Evolutionary conservation across 2,329 filamentous ascomycete genomes (phyloP).

Genomic region (Celoporthe dispersa): DNA sequence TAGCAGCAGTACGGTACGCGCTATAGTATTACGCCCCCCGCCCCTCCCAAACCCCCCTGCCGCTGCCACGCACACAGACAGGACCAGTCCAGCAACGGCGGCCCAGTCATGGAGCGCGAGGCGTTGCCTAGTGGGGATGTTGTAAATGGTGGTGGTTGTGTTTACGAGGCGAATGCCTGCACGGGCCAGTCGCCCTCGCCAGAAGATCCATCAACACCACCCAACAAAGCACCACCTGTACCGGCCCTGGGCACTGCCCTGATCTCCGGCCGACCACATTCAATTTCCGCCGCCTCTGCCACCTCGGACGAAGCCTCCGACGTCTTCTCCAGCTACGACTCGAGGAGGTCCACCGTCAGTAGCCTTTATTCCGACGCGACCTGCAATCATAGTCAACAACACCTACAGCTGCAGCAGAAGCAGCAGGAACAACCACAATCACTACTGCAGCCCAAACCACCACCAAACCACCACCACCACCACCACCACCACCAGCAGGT

Average conservation of each 20-base stretch:
- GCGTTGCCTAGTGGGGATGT: conserved; percentile 13
- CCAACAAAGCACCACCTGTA: conserved; percentile 18
- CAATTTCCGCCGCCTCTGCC: conserved; percentile 32
- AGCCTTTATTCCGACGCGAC: conserved; percentile 34
- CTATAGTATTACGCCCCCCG: neutral
- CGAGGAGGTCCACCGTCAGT: conserved; percentile 39
- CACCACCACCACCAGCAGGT: neutral
- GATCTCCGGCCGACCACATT: conserved; percentile 15
- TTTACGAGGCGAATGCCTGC: conserved; percentile 5
- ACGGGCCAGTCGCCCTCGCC: neutral
- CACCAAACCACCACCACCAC: neutral
- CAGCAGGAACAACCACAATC: conserved; percentile 21
- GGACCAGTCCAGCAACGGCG: neutral
- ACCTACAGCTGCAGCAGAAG: conserved; percentile 22
- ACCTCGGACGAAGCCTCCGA: conserved; percentile 37
- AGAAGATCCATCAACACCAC: conserved; percentile 17
- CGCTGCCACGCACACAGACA: neutral
- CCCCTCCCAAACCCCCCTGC: neutral
- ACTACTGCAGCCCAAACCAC: conserved; percentile 7
- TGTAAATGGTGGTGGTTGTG: conserved; percentile 1
- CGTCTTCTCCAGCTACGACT: conserved; percentile 35
- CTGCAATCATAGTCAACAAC: conserved; percentile 22
- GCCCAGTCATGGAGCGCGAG: conserved; percentile 10
- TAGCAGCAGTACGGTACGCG: neutral
- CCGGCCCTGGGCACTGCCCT: conserved; percentile 5